Evolutionary conservation across 2,329 filamentous ascomycete genomes (phyloP).

Genomic region (Nigrospora oryzae): DNA sequence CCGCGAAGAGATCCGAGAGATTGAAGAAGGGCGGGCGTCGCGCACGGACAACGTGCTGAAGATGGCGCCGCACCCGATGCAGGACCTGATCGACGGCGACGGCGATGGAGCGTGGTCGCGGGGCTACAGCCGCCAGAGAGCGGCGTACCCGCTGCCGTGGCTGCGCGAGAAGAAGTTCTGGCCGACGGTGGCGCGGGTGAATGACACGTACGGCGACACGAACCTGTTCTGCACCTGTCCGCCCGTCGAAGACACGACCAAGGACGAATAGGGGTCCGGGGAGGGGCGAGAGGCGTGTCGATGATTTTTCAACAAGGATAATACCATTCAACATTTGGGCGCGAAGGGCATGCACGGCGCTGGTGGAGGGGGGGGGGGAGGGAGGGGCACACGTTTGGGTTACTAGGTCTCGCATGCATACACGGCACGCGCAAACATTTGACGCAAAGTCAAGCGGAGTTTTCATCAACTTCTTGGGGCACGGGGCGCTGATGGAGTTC

Average conservation of each 20-base stretch:
- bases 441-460: constrained; percentile 1
- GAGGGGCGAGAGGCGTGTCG: too few species aligned
- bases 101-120: constrained; percentile 64
- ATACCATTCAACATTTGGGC: constrained; percentile 3
- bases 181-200: constrained; percentile 77
- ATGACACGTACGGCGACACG: constrained; percentile 85
- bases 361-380: too few species aligned
- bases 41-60: constrained; percentile 77
- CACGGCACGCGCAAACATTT: too few species aligned
- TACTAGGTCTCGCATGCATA: too few species aligned
- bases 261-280: constrained; percentile 3
- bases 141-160: constrained; percentile 77
- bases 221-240: constrained; percentile 95
- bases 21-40: constrained; percentile 73
- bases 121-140: constrained; percentile 72
- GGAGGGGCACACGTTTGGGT: too few species aligned
- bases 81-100: constrained; percentile 62
- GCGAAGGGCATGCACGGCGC: too few species aligned
- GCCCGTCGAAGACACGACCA: constrained; percentile 61
- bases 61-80: constrained; percentile 78
- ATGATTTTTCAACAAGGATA: too few species aligned
- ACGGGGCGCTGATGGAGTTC: neutral
- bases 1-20: constrained; percentile 70
- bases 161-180: constrained; percentile 96
- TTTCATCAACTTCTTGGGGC: constrained; percentile 7